These are phyloP conservation scores for Chaetomium sp. DNA, from an alignment of 2,329 filamentous ascomycete species.

Conservation along the genomic window DNA sequence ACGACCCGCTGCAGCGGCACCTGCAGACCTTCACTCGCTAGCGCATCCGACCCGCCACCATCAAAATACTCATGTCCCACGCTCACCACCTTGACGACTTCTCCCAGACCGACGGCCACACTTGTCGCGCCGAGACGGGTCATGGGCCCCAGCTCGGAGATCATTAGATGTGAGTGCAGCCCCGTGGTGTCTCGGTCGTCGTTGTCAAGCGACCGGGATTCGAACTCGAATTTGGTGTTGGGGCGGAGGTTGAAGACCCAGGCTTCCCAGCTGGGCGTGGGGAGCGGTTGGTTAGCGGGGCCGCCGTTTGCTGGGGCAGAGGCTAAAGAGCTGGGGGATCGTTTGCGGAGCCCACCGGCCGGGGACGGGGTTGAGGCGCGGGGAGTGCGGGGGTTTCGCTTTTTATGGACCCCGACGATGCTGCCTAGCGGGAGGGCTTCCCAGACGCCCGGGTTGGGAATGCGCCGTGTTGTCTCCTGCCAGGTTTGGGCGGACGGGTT, in stretches of 20 bases:
- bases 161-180: constrained; percentile 46
- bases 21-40: background rate
- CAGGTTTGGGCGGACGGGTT: constrained; percentile 43
- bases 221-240: constrained; percentile 35
- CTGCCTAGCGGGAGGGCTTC: constrained; percentile 53
- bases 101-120: constrained; percentile 65
- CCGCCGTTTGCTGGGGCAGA: too few species aligned
- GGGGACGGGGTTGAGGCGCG: constrained; percentile 12
- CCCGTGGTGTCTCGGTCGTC: constrained; percentile 22
- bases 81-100: constrained; percentile 64
- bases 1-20: background rate
- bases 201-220: constrained; percentile 38
- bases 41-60: constrained; percentile 27
- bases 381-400: constrained; percentile 11
- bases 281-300: background rate
- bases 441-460: constrained; percentile 61
- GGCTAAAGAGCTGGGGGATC: background rate
- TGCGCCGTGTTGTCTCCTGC: constrained; percentile 45
- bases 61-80: constrained; percentile 61
- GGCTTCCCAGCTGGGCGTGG: constrained; percentile 43
- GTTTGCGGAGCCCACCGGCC: constrained; percentile 9
- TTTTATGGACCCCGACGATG: constrained; percentile 55
- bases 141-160: constrained; percentile 60
- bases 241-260: constrained; percentile 45
- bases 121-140: constrained; percentile 55